These are phyloP conservation scores for Quercus berberidifolia DNA, from an alignment of 306 rosid genomes.

Conservation along the genomic window DNA sequence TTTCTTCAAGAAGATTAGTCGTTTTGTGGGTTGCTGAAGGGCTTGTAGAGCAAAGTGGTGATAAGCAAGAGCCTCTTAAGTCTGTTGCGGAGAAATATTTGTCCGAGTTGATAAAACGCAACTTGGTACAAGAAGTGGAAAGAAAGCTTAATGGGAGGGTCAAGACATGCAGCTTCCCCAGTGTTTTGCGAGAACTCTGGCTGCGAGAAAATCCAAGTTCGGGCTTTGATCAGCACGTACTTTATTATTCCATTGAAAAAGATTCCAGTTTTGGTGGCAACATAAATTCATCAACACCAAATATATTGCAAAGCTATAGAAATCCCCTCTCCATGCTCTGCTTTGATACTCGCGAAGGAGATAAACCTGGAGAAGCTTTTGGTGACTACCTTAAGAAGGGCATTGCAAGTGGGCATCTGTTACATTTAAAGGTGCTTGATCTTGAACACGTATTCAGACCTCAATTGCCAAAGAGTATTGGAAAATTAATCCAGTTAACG, in stretches of 20 bases:
- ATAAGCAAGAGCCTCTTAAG: neutral
- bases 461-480: constrained; percentile 18
- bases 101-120: neutral
- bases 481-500: constrained; percentile 12
- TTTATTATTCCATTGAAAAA: neutral
- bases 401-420: constrained; percentile 2
- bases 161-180: constrained; percentile 18
- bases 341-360: constrained; percentile 15
- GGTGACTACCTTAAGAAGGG: constrained; percentile 16
- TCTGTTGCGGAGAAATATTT: neutral
- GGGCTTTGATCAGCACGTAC: neutral
- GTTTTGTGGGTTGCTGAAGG: neutral
- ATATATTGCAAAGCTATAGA: neutral
- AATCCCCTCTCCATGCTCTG: neutral
- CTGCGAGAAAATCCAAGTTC: neutral
- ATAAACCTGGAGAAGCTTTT: constrained; percentile 26
- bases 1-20: constrained; percentile 14
- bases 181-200: neutral
- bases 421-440: constrained; percentile 8
- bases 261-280: constrained; percentile 2
- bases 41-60: too few relatives aligned
- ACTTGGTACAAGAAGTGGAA: constrained; percentile 13
- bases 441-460: constrained; percentile 33
- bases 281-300: too few relatives aligned
- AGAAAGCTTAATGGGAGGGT: constrained; percentile 5